Conservation (phyloP, 2,329 filamentous ascomycete species). For the Xylariaceae sp. region DNA sequence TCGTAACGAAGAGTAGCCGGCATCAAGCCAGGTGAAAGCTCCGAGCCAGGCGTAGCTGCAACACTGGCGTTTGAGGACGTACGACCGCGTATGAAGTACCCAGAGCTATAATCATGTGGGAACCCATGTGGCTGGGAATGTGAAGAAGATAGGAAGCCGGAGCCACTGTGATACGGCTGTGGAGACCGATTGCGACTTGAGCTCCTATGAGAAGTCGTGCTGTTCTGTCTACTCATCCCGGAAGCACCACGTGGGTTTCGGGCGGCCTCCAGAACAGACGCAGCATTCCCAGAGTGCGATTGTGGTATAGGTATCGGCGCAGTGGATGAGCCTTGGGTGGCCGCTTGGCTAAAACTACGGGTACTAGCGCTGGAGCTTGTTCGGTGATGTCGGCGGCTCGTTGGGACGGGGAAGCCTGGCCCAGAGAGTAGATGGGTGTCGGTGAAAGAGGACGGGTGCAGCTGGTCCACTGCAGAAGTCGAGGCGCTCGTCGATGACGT, state of each 20-base stretch:
- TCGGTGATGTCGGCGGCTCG: conserved; percentile 60
- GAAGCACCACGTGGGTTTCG: conserved; percentile 51
- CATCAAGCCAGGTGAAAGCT: conserved; percentile 60
- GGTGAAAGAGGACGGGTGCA: conserved; percentile 45
- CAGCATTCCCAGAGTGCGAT: conserved; percentile 44
- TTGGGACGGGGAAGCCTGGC: conserved; percentile 63
- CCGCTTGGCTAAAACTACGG: conserved; percentile 54
- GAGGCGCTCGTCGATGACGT: conserved; percentile 65
- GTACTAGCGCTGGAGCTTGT: conserved; percentile 62
- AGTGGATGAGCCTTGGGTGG: conserved; percentile 48
- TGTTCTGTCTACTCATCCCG: conserved; percentile 57
- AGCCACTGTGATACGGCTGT: conserved; percentile 36
- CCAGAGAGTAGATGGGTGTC: conserved; percentile 62
- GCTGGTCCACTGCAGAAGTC: conserved; percentile 53
- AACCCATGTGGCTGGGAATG: conserved; percentile 54
- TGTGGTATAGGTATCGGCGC: conserved; percentile 40
- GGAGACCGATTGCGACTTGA: conserved; percentile 50
- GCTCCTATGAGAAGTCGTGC: conserved; percentile 58
- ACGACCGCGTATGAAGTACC: conserved; percentile 43
- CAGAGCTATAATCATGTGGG: conserved; percentile 36
- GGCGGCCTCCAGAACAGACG: conserved; percentile 52
- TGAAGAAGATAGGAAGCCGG: conserved; percentile 44
- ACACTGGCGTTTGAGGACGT: conserved; percentile 48
- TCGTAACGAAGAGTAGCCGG: conserved; percentile 66
- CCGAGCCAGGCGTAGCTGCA: conserved; percentile 49